These are phyloP conservation scores for Linderniella brevidens DNA, from an alignment of 257 asterid species.

Conservation along the genomic window DNA sequence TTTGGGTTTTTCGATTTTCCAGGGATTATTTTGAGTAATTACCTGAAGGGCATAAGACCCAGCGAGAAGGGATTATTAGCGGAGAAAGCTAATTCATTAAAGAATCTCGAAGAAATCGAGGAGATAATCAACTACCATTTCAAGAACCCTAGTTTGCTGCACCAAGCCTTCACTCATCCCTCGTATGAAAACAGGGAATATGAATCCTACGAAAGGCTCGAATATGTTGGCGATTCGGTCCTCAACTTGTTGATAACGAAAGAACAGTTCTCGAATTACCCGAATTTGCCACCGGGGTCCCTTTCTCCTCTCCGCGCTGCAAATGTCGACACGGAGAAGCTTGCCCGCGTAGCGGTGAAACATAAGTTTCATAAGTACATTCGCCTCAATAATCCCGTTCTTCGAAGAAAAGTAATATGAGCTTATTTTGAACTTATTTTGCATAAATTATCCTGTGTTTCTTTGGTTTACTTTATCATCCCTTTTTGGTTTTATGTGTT, in stretches of 20 bases:
- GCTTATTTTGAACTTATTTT: too few species aligned
- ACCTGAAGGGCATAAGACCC: conserved; percentile 19
- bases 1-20: conserved; percentile 10
- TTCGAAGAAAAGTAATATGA: conserved; percentile 37
- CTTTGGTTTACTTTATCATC: conserved; percentile 1
- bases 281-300: conserved; percentile 48
- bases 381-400: conserved; percentile 27
- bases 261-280: conserved; percentile 50
- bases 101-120: conserved; percentile 40
- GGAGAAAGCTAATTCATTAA: conserved; percentile 14
- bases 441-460: not conserved
- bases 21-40: conserved; percentile 35
- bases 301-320: conserved; percentile 80
- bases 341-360: conserved; percentile 63
- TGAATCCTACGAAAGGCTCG: conserved; percentile 60
- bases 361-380: conserved; percentile 50
- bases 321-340: conserved; percentile 88
- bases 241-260: conserved; percentile 53
- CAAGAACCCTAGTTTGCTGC: conserved; percentile 30
- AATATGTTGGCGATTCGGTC: conserved; percentile 62
- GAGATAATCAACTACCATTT: conserved; percentile 49
- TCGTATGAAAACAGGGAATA: conserved; percentile 27
- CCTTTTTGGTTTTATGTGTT: conserved; percentile 1
- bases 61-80: conserved; percentile 13
- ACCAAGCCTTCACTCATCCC: conserved; percentile 60